Evolutionary conservation across 352 stramenopile species (phyloP).

Genomic region (Pythium rishiriense): DNA sequence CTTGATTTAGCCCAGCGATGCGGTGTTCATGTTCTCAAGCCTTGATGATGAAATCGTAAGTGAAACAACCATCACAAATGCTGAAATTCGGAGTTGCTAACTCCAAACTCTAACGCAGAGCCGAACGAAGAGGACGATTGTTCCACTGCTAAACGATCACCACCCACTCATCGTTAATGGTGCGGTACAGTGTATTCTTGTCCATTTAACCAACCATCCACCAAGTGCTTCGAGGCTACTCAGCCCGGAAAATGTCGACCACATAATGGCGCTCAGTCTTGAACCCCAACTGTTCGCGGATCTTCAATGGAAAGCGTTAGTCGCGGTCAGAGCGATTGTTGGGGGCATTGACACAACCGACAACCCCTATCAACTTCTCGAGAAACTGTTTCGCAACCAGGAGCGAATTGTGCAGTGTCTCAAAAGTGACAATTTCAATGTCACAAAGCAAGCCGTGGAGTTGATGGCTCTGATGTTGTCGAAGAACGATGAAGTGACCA

Average conservation of each 20-base stretch:
- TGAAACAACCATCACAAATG: not conserved
- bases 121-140: conserved; percentile 7
- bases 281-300: not conserved
- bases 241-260: not conserved
- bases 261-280: conserved; percentile 2
- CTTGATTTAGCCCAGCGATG: too few species aligned
- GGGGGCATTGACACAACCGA: not conserved
- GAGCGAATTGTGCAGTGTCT: conserved; percentile 11
- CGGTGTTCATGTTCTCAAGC: not conserved
- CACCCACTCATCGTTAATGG: conserved; percentile 7
- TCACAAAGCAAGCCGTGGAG: conserved; percentile 22
- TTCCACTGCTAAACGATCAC: conserved; percentile 17
- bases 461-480: conserved; percentile 8
- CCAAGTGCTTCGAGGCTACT: not conserved
- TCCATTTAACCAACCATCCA: conserved; percentile 8
- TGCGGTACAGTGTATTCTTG: conserved; percentile 11
- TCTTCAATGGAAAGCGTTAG: conserved; percentile 11
- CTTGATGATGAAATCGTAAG: conserved; percentile 18
- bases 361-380: conserved; percentile 4
- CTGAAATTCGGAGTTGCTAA: not conserved
- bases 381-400: conserved; percentile 11
- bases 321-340: not conserved
- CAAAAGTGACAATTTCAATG: conserved; percentile 9
- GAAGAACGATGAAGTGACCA: conserved; percentile 3
- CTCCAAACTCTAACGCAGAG: too few species aligned